Evolutionary conservation across 2,329 filamentous ascomycete genomes (phyloP).

Genomic region (Aspergillus costaricaensis): DNA sequence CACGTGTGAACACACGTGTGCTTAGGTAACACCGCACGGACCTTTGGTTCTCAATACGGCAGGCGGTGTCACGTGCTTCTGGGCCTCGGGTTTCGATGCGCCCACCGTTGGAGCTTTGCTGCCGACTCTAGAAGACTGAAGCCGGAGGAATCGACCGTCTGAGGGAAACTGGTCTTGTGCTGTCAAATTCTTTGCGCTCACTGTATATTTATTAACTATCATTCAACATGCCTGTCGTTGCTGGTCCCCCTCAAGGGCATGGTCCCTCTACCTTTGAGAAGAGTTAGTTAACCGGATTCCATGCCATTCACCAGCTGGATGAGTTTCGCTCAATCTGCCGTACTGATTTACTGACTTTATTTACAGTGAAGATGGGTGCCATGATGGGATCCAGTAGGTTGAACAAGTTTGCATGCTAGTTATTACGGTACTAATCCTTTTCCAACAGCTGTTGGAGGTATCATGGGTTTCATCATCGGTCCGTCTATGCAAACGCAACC

Average conservation of each 20-base stretch:
- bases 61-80: constrained; percentile 21
- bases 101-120: constrained; percentile 7
- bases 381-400: constrained; percentile 93
- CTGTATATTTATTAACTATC: background rate
- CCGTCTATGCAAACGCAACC: constrained; percentile 30
- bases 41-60: constrained; percentile 1
- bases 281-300: constrained; percentile 50
- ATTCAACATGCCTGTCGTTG: constrained; percentile 58
- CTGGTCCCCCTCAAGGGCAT: constrained; percentile 52
- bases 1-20: constrained; percentile 22
- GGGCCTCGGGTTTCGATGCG: constrained; percentile 11
- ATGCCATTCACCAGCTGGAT: constrained; percentile 1
- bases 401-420: background rate
- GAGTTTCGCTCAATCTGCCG: background rate
- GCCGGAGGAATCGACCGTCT: background rate
- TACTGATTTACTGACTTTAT: constrained; percentile 32
- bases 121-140: background rate
- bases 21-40: constrained; percentile 15
- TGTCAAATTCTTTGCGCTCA: background rate
- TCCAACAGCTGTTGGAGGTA: constrained; percentile 78
- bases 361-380: constrained; percentile 90
- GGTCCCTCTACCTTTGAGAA: constrained; percentile 72
- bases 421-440: constrained; percentile 7
- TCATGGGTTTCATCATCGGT: constrained; percentile 99
- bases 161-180: background rate